These are phyloP conservation scores for Arctostaphylos glauca DNA, from an alignment of 148 eudicot genomes.

Conservation along the genomic window DNA sequence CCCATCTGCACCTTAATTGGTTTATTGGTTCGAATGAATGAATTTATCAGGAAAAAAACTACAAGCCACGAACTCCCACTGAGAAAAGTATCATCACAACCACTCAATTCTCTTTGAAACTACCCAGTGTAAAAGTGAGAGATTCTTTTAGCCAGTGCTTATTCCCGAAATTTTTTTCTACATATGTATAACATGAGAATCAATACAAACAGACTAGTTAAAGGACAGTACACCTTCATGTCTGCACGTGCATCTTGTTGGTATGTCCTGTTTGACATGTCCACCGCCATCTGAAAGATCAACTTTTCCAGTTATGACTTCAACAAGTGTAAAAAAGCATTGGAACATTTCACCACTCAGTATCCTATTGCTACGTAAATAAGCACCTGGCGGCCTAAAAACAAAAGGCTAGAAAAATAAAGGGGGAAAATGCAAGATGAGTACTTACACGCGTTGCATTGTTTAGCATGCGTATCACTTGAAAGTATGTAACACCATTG, in stretches of 20 bases:
- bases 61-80: not conserved
- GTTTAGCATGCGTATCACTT: slow-evolving; percentile 98
- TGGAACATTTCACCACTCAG: not conserved
- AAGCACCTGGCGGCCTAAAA: not conserved
- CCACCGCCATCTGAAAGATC: slow-evolving; percentile 86
- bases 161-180: not conserved
- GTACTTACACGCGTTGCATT: slow-evolving; percentile 86
- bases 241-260: slow-evolving; percentile 77
- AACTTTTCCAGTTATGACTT: not conserved
- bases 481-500: slow-evolving; percentile 91
- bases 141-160: not conserved
- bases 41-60: not conserved
- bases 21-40: not conserved
- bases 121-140: not conserved
- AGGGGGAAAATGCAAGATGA: slow-evolving; percentile 5
- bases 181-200: not conserved
- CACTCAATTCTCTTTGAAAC: not conserved
- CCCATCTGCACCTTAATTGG: not conserved
- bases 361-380: not conserved
- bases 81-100: not conserved
- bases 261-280: slow-evolving; percentile 75
- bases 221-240: slow-evolving; percentile 63
- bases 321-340: not conserved
- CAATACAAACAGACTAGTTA: not conserved
- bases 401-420: not conserved